phyloP scores from a whole-genome alignment of 176 grass and related monocot genomes.

The Lolium rigidum region DNA sequence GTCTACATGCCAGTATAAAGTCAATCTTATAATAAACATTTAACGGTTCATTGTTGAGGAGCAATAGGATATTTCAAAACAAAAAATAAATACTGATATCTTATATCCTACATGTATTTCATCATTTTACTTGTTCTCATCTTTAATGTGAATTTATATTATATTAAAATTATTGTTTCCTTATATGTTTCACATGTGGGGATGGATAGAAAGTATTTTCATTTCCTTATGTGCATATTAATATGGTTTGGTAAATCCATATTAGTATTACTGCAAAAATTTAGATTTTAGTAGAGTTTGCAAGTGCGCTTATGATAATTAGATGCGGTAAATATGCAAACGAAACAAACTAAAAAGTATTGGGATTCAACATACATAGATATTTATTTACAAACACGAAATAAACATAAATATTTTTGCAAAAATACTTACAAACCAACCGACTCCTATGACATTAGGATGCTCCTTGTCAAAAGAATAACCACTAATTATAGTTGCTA shows the following conservation, averaged over 20 bases:
- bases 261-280: neutral
- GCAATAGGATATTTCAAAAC: neutral
- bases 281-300: neutral
- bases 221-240: neutral
- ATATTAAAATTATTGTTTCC: neutral
- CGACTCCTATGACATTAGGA: neutral
- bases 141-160: neutral
- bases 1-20: neutral
- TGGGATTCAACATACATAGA: neutral
- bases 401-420: neutral
- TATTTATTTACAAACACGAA: neutral
- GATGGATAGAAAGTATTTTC: neutral
- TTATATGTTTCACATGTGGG: neutral
- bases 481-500: conserved; percentile 25
- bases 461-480: neutral
- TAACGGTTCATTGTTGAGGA: neutral
- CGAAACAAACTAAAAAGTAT: neutral
- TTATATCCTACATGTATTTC: neutral
- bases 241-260: neutral
- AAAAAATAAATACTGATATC: neutral
- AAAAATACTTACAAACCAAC: conserved; percentile 28
- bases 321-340: neutral
- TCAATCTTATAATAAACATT: neutral
- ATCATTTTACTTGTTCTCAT: neutral
- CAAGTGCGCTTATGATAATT: neutral